Base-by-base conservation (phyloP, 345 rosid genomes). In the Rhizophora mangle region DNA sequence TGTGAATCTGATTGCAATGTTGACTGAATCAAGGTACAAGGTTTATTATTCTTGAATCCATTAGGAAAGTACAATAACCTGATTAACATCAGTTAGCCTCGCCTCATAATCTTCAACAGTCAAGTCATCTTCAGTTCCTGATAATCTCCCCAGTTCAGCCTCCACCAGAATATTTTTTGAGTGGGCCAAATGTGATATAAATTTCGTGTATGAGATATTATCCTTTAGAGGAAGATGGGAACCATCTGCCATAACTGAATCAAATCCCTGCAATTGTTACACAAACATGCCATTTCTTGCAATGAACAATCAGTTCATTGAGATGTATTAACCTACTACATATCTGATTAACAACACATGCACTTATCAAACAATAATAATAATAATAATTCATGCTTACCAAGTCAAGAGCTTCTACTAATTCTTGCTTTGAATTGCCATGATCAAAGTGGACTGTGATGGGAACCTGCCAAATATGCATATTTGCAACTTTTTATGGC, bases 61-160 rank as follows among this genome's bases (percentile, higher is more conserved):
- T 52, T 32, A 56, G 62, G 56, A 49, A 43, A 24, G 63, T 27
- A 22, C 39, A 60, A 32, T 60, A 63, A 91, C 97, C 98, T 94
- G 93, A 76, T 85, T 72, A 73, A 83, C 70, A 72, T 89, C 93
- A 63, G 98, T 94, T 46, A 94, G 85, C 83, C 76, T 87, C 75
- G 98, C 97, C 80, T 89, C 97, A 74, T 87, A 94, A 62, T 94
- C 95, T 82, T 91, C 93, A 37, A 94, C 90, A 36, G 97, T 91
- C 87, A 89, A 84, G 75, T 87, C 95, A 82, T 91, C 98, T 81
- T 94, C 98, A 61, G 98, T 91, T 76, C 98, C 98, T 5, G 97
- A 88, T 77, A 94, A 80, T 69, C 97, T 81, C 59, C 97, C 98
- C 68, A 94, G 83, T 84, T 91, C 98, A 65, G 98, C 98, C 83